Evolutionary conservation across 441 rosid species (phyloP), one percentile per base, ranked within the genome.

Genomic region (Bocquillonia castaneifolia): DNA sequence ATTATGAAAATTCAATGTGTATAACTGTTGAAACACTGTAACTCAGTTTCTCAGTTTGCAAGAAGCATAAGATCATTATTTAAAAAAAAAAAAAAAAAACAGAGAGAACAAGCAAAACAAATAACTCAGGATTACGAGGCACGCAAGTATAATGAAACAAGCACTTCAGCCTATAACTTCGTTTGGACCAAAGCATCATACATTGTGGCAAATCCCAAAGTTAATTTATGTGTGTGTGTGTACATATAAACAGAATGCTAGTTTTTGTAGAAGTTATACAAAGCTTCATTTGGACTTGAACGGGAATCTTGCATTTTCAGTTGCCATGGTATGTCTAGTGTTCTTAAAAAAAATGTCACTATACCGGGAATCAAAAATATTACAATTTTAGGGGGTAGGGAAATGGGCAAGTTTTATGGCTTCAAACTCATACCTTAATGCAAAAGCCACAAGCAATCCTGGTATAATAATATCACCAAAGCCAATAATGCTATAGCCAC

Each of bases 381-480:
- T n/a, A n/a, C n/a, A n/a, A n/a, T n/a, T n/a, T n/a, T n/a, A n/a
- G n/a, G n/a, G n/a, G n/a, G n/a, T n/a, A n/a, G n/a, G n/a, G n/a
- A n/a, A n/a, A n/a, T n/a, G n/a, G n/a, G 66, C 20, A 48, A 29
- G 50, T 59, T 66, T 56, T 32, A 72, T 31, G 69, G 78, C 40
- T 76, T 37, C 44, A 52, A 42, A 70, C 36, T 50, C 63, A 23
- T 63, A 88, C 86, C 83, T 85, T 60, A 86, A 71, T 32, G 96
- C 84, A 76, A 90, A 90, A 73, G 90, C 86, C 23, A 88, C 85
- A 26, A 90, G 71, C 63, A 90, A 78, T 63, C 93, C 96, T 0
- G 91, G 96, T 67, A 90, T 73, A 77, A 90, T 82, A 64, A 90
- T 90, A 76, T 90, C 96, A 63, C 96, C 96, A 72, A 90, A 90